phyloP scores from a whole-genome alignment of 768 basidiomycete species.

The Lactarius psammicola region DNA sequence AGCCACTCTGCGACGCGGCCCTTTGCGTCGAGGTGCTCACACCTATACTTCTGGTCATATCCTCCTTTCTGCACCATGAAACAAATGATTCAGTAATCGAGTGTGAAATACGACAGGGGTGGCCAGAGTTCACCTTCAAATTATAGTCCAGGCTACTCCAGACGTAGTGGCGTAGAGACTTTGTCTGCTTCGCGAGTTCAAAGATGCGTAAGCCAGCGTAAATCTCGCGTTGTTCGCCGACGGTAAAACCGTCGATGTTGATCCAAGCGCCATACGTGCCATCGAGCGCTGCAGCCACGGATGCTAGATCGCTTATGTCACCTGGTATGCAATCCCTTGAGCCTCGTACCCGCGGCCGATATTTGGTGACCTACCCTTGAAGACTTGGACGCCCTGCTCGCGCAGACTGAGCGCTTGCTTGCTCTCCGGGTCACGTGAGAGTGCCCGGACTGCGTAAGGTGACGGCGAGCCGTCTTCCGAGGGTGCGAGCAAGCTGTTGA shows the following conservation, averaged over 20 bases:
- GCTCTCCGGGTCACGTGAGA: conserved; percentile 39
- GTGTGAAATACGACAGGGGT: background rate
- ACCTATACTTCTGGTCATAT: conserved; percentile 33
- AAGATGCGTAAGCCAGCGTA: conserved; percentile 43
- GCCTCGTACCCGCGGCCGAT: background rate
- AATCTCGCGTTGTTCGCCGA: conserved; percentile 43
- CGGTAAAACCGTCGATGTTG: conserved; percentile 39
- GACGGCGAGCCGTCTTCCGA: conserved; percentile 39
- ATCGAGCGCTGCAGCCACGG: conserved; percentile 37
- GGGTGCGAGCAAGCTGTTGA: conserved; percentile 38
- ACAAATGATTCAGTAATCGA: background rate
- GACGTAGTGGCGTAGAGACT: conserved; percentile 40
- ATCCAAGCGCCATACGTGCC: conserved; percentile 40
- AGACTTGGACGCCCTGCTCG: conserved; percentile 39
- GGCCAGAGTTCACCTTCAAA: conserved; percentile 34
- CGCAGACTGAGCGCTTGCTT: conserved; percentile 37
- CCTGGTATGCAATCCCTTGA: background rate
- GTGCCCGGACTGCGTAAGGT: conserved; percentile 42
- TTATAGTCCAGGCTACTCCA: conserved; percentile 43
- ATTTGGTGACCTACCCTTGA: conserved; percentile 34
- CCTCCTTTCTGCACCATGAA: background rate
- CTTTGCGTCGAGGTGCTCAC: conserved; percentile 43
- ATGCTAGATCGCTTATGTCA: conserved; percentile 24
- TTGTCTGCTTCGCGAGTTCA: conserved; percentile 39
- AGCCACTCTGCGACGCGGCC: conserved; percentile 42